A percentile compares a stretch with the other conserved stretches of the same genome.
These are phyloP conservation scores for Phialophora tarda DNA, from an alignment of 2,329 filamentous ascomycete genomes.

Conservation along the genomic window DNA sequence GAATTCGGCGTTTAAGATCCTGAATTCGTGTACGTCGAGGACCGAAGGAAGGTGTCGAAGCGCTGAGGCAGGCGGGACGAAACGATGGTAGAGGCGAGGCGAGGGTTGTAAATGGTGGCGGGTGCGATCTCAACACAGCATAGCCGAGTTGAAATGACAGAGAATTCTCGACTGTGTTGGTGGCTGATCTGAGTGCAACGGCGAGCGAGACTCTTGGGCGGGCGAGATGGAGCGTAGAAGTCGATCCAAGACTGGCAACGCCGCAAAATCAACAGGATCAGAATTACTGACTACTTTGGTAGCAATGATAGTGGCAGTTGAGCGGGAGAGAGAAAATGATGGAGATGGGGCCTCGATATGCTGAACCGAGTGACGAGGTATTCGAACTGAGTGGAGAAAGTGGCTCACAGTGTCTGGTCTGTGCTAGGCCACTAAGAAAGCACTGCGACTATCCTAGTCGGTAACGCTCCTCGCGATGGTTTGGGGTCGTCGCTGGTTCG, in stretches of 20 bases:
- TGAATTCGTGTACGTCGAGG: slow-evolving; percentile 17
- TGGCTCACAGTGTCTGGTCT: slow-evolving; percentile 12
- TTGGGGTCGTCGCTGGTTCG: slow-evolving; percentile 8
- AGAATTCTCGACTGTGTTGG: neutral
- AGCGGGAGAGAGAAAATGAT: slow-evolving; percentile 10
- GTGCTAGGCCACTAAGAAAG: slow-evolving; percentile 17
- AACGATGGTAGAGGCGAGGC: slow-evolving; percentile 17
- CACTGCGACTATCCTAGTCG: slow-evolving; percentile 6
- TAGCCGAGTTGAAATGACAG: slow-evolving; percentile 31
- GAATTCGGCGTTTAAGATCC: neutral
- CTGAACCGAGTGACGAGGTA: slow-evolving; percentile 14
- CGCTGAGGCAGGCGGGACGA: slow-evolving; percentile 12
- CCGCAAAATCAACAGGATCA: neutral
- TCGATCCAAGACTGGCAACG: neutral
- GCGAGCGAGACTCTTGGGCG: neutral
- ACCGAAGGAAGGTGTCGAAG: slow-evolving; percentile 13
- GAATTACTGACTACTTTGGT: neutral
- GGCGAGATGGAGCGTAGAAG: neutral
- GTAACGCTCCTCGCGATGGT: slow-evolving; percentile 5
- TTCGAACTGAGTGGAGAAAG: slow-evolving; percentile 18
- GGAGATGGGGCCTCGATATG: slow-evolving; percentile 5
- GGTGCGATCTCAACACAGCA: slow-evolving; percentile 13
- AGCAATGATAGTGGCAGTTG: neutral
- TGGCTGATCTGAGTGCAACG: neutral
- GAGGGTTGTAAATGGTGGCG: slow-evolving; percentile 23